Evolutionary conservation across 768 basidiomycete species (phyloP), one percentile per base, ranked within the genome.

Genomic region (Floccularia luteovirens): DNA sequence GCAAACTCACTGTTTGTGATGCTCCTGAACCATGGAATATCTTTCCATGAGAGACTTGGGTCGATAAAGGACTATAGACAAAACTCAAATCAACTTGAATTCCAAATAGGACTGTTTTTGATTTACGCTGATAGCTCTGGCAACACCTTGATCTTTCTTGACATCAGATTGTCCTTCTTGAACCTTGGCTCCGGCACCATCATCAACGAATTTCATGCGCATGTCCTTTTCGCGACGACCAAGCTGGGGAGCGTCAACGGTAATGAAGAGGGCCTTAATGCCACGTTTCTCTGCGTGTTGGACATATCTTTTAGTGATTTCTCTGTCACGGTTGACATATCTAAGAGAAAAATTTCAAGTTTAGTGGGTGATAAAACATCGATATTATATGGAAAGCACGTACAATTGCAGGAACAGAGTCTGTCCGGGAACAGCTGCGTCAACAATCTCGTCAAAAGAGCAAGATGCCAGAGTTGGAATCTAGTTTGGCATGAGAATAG

Each of bases 151-250:
- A 38, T 84, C 79, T 31, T 86, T 77, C 52, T 92, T 81, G 32
- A 92, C 70, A 27, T 66, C 54, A 12, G 69, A 63, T 2, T 78
- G 79, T 22, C 64, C 55, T 46, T 70, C 73, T 20, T 60, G 66
- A 8, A 76, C 72, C 43, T 74, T 75, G 11, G 72, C 69, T 8
- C 27, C 27, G 14, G 74, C 74, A 48, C 78, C 78, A 23, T 82
- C 84, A 2, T 84, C 90, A 24, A 86, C 89, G 44, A 97, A 97
- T 55, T 91, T 94, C 79, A 85, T 86, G 19, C 94, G 74, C 92
- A 98, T 97, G 54, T 98, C 94, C 79, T 92, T 92, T 58, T 93
- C 91, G 44, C 93, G 75, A 11, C 92, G 77, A 31, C 94, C 94
- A 10, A 98, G 79, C 49, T 96, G 92, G 4, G 94, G 94, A 0